Percentiles rank a stretch among this genome's conserved stretches.
phyloP scores from a whole-genome alignment of 2,329 filamentous ascomycete species.

The Ceratocystis huliohia region DNA sequence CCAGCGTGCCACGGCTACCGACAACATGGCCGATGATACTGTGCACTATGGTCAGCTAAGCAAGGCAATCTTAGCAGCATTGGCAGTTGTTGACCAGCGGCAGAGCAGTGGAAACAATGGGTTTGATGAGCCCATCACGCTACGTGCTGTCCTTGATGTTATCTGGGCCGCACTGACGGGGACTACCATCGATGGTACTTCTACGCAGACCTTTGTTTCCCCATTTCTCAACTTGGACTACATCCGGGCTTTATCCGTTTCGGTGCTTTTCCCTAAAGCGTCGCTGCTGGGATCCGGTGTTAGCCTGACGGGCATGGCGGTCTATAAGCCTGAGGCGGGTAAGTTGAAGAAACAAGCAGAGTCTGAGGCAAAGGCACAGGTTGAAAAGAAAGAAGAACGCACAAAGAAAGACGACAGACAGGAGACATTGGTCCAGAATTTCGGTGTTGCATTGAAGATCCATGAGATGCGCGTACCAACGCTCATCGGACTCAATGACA shows the following conservation, averaged over 20 bases:
- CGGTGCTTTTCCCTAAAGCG: constrained; percentile 52
- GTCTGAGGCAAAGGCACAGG: background rate
- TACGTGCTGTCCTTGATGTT: constrained; percentile 26
- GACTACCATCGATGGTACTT: constrained; percentile 21
- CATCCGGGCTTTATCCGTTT: constrained; percentile 39
- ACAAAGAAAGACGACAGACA: no score
- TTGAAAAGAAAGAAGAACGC: no score
- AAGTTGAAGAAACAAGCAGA: background rate
- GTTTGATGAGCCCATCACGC: constrained; percentile 13
- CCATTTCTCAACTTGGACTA: constrained; percentile 27
- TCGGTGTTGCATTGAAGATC: constrained; percentile 35
- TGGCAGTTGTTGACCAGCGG: constrained; percentile 28
- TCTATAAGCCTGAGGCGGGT: constrained; percentile 26
- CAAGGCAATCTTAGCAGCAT: constrained; percentile 46
- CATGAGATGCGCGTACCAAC: constrained; percentile 50
- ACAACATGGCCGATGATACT: constrained; percentile 54
- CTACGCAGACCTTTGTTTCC: constrained; percentile 15
- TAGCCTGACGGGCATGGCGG: constrained; percentile 37
- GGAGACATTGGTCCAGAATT: constrained; percentile 22
- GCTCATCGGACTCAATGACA: constrained; percentile 58
- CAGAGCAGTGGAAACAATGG: constrained; percentile 12
- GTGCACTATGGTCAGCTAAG: constrained; percentile 62
- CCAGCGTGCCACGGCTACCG: constrained; percentile 41
- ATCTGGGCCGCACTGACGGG: constrained; percentile 29
- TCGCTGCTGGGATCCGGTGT: constrained; percentile 52